Evolutionary conservation across 192 early-diverging fungal species (phyloP).

Genomic region (Linnemannia zychae): DNA sequence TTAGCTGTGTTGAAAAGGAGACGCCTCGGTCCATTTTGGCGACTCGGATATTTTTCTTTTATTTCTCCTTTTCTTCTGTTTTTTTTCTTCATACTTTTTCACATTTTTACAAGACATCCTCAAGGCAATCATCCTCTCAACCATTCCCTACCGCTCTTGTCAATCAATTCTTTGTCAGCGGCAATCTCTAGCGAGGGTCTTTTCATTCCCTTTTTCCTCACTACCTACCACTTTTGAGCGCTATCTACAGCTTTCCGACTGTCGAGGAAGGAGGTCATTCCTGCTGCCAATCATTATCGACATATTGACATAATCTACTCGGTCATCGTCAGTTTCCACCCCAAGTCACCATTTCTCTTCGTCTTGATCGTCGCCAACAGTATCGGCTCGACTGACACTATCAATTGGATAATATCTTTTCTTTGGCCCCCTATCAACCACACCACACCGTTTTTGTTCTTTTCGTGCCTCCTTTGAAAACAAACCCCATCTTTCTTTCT

Average conservation of each 20-base stretch:
- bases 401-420: neutral
- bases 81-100: slow-evolving; percentile 4
- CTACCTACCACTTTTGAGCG: no score
- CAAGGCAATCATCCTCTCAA: no score
- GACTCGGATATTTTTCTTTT: neutral
- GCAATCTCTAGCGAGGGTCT: no score
- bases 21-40: neutral
- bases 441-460: neutral
- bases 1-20: neutral
- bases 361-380: neutral
- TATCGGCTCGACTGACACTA: neutral
- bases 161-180: no score
- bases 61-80: neutral
- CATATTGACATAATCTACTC: neutral
- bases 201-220: no score
- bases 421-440: neutral
- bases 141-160: no score
- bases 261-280: neutral
- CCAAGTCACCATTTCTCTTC: neutral
- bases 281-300: neutral
- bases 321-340: neutral
- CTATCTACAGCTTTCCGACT: no score
- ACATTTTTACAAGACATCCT: neutral
- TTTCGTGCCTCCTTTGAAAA: neutral
- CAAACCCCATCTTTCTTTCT: neutral